Evolutionary conservation across 179 eudicot genomes (phyloP).

Genomic region (Carnegiea gigantea): DNA sequence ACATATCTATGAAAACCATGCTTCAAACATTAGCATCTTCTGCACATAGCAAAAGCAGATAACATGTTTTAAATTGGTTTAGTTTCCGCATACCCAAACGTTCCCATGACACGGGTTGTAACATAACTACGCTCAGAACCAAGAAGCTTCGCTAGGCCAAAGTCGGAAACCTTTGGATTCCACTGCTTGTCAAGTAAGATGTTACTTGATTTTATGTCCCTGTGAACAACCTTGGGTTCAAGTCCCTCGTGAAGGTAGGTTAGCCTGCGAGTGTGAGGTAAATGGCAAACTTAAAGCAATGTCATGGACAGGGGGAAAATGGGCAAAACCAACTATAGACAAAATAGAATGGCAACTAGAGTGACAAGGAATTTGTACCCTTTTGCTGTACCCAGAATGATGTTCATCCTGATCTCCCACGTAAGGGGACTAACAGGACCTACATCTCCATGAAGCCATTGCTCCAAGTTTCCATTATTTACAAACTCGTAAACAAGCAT

Average conservation of each 20-base stretch:
- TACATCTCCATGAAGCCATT: conserved; percentile 82
- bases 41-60: neutral
- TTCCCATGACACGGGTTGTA: conserved; percentile 68
- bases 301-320: conserved; percentile 10
- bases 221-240: conserved; percentile 61
- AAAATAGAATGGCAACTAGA: neutral
- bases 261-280: conserved; percentile 30
- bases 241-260: conserved; percentile 62
- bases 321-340: neutral
- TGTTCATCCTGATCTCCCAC: conserved; percentile 70
- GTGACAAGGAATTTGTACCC: conserved; percentile 40
- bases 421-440: conserved; percentile 67
- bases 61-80: neutral
- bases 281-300: conserved; percentile 13
- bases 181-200: conserved; percentile 52
- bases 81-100: conserved; percentile 47
- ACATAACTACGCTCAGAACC: conserved; percentile 55
- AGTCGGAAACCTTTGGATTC: conserved; percentile 58
- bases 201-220: conserved; percentile 60
- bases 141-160: conserved; percentile 61
- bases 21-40: conserved; percentile 9
- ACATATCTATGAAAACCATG: conserved; percentile 40
- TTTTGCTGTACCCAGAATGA: conserved; percentile 69
- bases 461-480: conserved; percentile 77
- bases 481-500: conserved; percentile 76